Evolutionary conservation across 176 grass and related monocot genomes (phyloP), one percentile per base, ranked within the genome.

Genomic region (Carex myosuroides): DNA sequence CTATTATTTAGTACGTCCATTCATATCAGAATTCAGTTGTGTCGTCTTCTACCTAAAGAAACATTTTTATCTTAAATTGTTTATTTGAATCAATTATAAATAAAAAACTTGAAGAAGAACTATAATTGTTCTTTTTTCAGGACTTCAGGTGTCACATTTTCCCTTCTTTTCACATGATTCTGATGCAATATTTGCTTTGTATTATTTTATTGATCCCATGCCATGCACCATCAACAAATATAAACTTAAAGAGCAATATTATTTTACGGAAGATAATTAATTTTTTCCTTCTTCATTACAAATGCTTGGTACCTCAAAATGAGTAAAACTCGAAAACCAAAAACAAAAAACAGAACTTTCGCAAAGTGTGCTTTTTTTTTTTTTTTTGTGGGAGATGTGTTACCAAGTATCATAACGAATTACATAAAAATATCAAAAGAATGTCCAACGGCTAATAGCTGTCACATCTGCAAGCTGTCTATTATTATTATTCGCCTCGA

Each of bases 371-470:
- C 56, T 18, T 58, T 58, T n/a, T 54, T 10, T 44, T 58, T 64
- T 63, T 14, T 24, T 24, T 24, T 24, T 24, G 22, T 0, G 22
- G 22, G 22, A 24, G 22, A 24, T 24, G 22, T 24, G 22, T 24
- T 24, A 64, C 1, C 9, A 46, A 46, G 44, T 46, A 6, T 46
- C 44, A 46, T 46, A 46, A 46, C 44, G 8, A 46, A 46, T 9
- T 46, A 46, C 44, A 46, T 46, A 10, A 10, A 46, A 46, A 10
- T 46, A 50, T 50, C 0, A 44, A 64, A 64, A 46, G 39, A 75
- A 54, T 55, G 21, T 55, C 44, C 81, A 83, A 83, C 81, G 81
- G 81, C 81, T 83, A 83, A 81, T 64, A 62, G 79, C 79, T 81
- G 81, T 83, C 48, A 83, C 60, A 26, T 66, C 64, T 2, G 58